Base-by-base conservation (phyloP, 2,329 filamentous ascomycete genomes). In the Xylaria sp. region DNA sequence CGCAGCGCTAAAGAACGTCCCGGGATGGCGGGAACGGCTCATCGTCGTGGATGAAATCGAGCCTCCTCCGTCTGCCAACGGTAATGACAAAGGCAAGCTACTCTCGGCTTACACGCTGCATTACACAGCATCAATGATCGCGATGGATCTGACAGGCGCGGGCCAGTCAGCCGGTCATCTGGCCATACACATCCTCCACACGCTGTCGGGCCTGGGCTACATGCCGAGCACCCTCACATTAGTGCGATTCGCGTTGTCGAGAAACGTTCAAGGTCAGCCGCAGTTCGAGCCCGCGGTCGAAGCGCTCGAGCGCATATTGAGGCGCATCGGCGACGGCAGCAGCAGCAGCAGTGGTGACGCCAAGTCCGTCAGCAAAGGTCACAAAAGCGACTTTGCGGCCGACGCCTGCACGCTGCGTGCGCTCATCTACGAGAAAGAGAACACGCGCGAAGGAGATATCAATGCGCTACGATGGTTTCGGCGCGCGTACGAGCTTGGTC, bases 341-440 rank as follows among this genome's bases (percentile, higher is more conserved):
- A 34, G 25, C 12, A 18, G 15, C 41, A n/a, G 13, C 28, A 28
- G 28, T 28, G 4, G 28, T 28, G 28, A 28, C 28, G 28, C 28
- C 28, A 57, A 66, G 55, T n/a, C 51, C 34, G 52, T 6, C 4
- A 39, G 52, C 25, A 63, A 37, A 48, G 48, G 12, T 6, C 58
- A 37, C 50, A 41, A 39, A 13, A 62, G 51, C 48, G 66, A 63
- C 18, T 63, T 62, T 7, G 72, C 71, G 52, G 78, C 81, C 15
- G 77, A 84, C 66, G 78, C 77, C 1, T 78, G 81, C 12, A 82
- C 82, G 0, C 70, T 82, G n/a, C 73, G 78, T 8, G 82, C 79
- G 18, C 55, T 80, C 13, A 56, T 78, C 5, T 72, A 77, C 41
- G 72, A 73, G 5, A 23, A 25, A 1, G 41, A 68, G 37, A 69